phyloP scores from a whole-genome alignment of 2,329 filamentous ascomycete species.

The Paecilomyces sp. region DNA sequence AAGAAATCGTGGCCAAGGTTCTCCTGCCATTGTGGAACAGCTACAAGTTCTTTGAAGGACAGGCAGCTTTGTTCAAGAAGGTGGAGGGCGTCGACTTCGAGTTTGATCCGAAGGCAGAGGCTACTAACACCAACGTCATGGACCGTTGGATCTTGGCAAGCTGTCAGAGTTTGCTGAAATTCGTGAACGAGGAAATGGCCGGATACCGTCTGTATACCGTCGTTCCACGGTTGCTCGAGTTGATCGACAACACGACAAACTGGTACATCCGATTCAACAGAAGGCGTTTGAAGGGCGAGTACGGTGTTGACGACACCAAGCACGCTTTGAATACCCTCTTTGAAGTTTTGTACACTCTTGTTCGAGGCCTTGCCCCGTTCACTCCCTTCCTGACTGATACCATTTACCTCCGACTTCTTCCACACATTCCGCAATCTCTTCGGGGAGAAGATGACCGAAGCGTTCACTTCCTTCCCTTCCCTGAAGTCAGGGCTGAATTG shows the following conservation, averaged over 20 bases:
- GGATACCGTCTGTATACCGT: slow-evolving; percentile 82
- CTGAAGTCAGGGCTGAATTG: slow-evolving; percentile 78
- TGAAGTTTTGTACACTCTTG: slow-evolving; percentile 84
- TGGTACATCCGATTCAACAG: slow-evolving; percentile 98
- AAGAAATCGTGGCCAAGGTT: slow-evolving; percentile 90
- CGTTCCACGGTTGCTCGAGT: slow-evolving; percentile 69
- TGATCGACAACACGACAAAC: slow-evolving; percentile 95
- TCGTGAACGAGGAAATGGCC: slow-evolving; percentile 87
- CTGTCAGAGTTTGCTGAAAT: slow-evolving; percentile 83
- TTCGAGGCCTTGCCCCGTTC: slow-evolving; percentile 84
- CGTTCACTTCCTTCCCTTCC: slow-evolving; percentile 88
- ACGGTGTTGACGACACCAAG: slow-evolving; percentile 75
- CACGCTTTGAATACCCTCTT: slow-evolving; percentile 92
- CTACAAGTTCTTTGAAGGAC: slow-evolving; percentile 92
- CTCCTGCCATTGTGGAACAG: slow-evolving; percentile 91
- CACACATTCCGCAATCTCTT: slow-evolving; percentile 68
- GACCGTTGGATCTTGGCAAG: slow-evolving; percentile 92
- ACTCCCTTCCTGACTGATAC: slow-evolving; percentile 93
- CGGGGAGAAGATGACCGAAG: slow-evolving; percentile 68
- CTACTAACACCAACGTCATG: slow-evolving; percentile 83
- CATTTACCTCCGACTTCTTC: slow-evolving; percentile 79
- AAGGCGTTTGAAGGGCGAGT: slow-evolving; percentile 82
- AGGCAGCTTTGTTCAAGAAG: slow-evolving; percentile 82
- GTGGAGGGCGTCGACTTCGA: slow-evolving; percentile 66
- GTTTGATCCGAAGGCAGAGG: slow-evolving; percentile 69